Evolutionary conservation across 2,329 filamentous ascomycete genomes (phyloP).

Genomic region (Aciculosporium take): DNA sequence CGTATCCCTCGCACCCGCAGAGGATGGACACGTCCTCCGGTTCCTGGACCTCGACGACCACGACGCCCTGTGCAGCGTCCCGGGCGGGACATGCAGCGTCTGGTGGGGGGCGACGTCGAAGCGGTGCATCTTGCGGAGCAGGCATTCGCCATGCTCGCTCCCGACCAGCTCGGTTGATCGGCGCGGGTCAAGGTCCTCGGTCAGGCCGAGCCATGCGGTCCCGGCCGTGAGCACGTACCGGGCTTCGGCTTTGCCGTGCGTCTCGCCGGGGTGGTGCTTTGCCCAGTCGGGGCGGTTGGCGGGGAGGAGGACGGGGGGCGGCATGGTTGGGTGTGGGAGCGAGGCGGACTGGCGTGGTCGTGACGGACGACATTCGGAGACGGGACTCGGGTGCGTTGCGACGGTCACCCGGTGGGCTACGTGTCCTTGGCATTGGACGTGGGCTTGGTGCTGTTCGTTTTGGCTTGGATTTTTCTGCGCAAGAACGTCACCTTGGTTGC

Average conservation of each 20-base stretch:
- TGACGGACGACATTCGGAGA: too few species aligned
- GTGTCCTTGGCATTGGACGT: too few species aligned
- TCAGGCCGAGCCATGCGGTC: conserved; percentile 8
- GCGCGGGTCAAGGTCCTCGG: conserved; percentile 5
- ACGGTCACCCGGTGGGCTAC: too few species aligned
- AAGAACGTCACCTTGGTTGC: too few species aligned
- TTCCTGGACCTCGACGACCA: conserved; percentile 11
- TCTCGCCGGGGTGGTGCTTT: conserved; percentile 6
- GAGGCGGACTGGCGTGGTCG: too few species aligned
- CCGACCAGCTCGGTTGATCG: conserved; percentile 7
- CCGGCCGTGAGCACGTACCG: conserved; percentile 11
- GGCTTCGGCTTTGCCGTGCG: conserved; percentile 12
- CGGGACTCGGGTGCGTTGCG: too few species aligned
- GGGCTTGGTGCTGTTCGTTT: too few species aligned
- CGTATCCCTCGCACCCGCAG: conserved; percentile 9
- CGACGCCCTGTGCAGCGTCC: conserved; percentile 10
- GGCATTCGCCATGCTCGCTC: conserved; percentile 3
- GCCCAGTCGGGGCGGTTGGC: conserved; percentile 12
- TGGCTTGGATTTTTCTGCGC: too few species aligned
- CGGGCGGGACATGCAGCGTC: conserved; percentile 10
- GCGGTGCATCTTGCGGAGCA: conserved; percentile 9
- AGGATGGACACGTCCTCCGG: conserved; percentile 10
- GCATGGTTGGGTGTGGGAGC: too few species aligned
- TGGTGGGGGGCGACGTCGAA: conserved; percentile 9
- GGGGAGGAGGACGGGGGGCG: conserved; percentile 12